Evolutionary conservation across 768 basidiomycete genomes (phyloP), one percentile per base, ranked within the genome.

Genomic region (Baorangia bicolor): DNA sequence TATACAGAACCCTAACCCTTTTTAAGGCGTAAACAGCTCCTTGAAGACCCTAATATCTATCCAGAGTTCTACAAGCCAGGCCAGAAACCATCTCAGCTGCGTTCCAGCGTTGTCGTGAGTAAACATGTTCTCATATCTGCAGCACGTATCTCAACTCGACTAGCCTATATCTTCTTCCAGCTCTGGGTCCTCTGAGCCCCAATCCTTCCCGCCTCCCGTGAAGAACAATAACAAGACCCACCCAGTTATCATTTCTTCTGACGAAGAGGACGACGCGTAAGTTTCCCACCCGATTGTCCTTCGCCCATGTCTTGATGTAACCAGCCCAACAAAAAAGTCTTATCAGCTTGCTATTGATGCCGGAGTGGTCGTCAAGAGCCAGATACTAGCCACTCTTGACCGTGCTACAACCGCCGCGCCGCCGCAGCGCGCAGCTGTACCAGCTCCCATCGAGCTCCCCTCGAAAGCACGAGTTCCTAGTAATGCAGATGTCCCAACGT

Each of bases 381-480:
- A 57, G 38, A 41, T 69, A 27, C 38, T 64, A 11, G 64, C 64
- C 39, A 43, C 56, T 25, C 60, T 73, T 21, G 64, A 73, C 40
- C 68, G 68, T 5, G 66, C 68, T 14, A 51, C 40, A 21, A 58
- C 43, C 12, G 39, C 21, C 21, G 38, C 21, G 9, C 60, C 51
- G n/a, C 61, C 55, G 14, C 62, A 62, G 33, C 64, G 59, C 41
- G 64, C 59, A 23, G 51, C 47, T n/a, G 71, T 70, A 0, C 73
- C 74, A 18, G 67, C 69, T 14, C 74, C 75, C 25, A 62, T 72
- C 41, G 70, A 71, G 34, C 27, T 67, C 27, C 73, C 62, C 20
- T 37, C 49, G 7, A 63, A 66, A 33, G 34, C 43, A 46, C 62
- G 63, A 35, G 45, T 60, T 51, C 42, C 64, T 20, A 56, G 67